phyloP scores from a whole-genome alignment of 495 filamentous ascomycete species.

The Podospora comata region DNA sequence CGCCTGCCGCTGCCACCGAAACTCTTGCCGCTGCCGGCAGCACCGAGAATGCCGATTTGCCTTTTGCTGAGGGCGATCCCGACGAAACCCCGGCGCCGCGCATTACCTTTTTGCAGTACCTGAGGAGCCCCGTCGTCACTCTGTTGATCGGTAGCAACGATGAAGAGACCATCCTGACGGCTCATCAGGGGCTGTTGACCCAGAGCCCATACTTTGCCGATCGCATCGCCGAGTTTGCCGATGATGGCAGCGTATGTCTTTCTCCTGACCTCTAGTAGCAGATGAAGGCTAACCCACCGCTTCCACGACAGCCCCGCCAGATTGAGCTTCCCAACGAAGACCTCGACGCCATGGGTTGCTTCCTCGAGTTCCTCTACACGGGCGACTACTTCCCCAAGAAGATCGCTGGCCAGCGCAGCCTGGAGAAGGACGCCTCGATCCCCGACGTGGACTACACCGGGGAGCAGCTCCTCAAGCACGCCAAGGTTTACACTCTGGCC shows the following conservation, averaged over 20 bases:
- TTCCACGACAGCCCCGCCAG: slow-evolving; percentile 49
- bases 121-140: slow-evolving; percentile 77
- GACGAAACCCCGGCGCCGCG: slow-evolving; percentile 37
- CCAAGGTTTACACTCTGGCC: slow-evolving; percentile 82
- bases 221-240: slow-evolving; percentile 54
- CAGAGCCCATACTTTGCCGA: slow-evolving; percentile 73
- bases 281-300: not conserved
- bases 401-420: slow-evolving; percentile 48
- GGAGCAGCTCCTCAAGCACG: slow-evolving; percentile 77
- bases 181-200: slow-evolving; percentile 73
- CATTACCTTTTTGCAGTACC: slow-evolving; percentile 53
- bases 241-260: slow-evolving; percentile 46
- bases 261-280: not conserved
- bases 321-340: slow-evolving; percentile 69
- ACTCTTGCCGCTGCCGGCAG: slow-evolving; percentile 4
- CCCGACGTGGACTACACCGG: slow-evolving; percentile 67
- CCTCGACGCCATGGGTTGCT: slow-evolving; percentile 77
- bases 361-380: slow-evolving; percentile 91
- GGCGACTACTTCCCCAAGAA: slow-evolving; percentile 81
- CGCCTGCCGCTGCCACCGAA: slow-evolving; percentile 23
- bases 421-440: slow-evolving; percentile 57
- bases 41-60: slow-evolving; percentile 31
- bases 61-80: slow-evolving; percentile 44
- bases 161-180: slow-evolving; percentile 60
- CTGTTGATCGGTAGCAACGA: slow-evolving; percentile 66